Conservation (phyloP, 129 eudicot species). For the Erigeron canadensis region DNA sequence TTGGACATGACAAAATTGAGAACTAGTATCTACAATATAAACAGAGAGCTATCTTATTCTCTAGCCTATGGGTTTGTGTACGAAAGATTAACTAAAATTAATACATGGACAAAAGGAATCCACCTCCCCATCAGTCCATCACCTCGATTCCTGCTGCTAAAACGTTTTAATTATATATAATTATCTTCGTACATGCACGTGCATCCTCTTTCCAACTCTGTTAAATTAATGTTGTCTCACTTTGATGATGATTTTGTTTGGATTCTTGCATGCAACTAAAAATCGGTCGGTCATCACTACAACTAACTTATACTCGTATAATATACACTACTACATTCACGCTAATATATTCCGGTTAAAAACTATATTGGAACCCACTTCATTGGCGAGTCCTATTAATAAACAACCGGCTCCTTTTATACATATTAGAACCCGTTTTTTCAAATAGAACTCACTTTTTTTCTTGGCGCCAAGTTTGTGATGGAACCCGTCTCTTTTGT, state of each 20-base stretch:
- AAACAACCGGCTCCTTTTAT: too few species aligned
- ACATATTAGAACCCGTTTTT: too few species aligned
- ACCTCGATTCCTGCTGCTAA: constrained; percentile 12
- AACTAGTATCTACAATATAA: too few species aligned
- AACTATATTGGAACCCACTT: too few species aligned
- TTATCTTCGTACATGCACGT: constrained; percentile 21
- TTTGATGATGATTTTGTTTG: constrained; percentile 22
- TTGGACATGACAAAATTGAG: too few species aligned
- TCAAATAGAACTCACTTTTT: too few species aligned
- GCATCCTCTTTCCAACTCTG: constrained; percentile 18
- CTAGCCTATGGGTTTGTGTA: background rate
- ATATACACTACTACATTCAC: too few species aligned
- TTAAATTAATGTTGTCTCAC: background rate
- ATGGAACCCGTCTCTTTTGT: too few species aligned
- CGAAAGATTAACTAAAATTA: constrained; percentile 1
- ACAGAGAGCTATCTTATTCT: background rate
- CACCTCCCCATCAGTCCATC: constrained; percentile 1
- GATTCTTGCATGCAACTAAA: constrained; percentile 26
- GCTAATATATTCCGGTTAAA: too few species aligned
- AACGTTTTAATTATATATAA: background rate
- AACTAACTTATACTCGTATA: constrained; percentile 1
- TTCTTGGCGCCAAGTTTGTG: too few species aligned
- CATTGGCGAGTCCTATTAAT: too few species aligned
- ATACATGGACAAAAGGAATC: constrained; percentile 20
- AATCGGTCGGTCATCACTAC: constrained; percentile 26